Evolutionary conservation across 208 protist genomes (phyloP).

Genomic region (Leishmania amazonensis): DNA sequence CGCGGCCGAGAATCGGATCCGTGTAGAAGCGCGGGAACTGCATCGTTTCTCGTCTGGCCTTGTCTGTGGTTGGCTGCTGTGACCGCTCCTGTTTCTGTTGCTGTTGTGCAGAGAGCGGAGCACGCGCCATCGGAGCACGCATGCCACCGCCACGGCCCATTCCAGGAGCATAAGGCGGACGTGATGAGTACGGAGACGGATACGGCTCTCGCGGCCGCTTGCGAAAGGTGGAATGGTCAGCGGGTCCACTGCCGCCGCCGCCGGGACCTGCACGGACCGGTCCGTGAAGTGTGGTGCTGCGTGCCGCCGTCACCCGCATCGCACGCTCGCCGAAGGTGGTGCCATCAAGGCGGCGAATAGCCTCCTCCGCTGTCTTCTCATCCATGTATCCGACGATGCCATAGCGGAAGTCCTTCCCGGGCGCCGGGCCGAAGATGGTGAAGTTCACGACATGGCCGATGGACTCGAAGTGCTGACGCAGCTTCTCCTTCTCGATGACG

Average conservation of each 20-base stretch:
- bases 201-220: conserved; percentile 36
- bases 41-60: conserved; percentile 43
- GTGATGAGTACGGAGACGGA: not conserved
- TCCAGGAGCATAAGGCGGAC: conserved; percentile 1
- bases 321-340: conserved; percentile 66
- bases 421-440: conserved; percentile 52
- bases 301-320: conserved; percentile 66
- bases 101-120: conserved; percentile 17
- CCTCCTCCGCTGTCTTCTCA: conserved; percentile 68
- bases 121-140: conserved; percentile 13
- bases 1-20: conserved; percentile 70
- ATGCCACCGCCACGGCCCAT: conserved; percentile 16
- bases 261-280: conserved; percentile 24
- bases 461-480: conserved; percentile 87
- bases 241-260: conserved; percentile 26
- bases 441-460: conserved; percentile 85
- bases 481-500: conserved; percentile 46
- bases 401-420: conserved; percentile 76
- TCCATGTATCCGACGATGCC: conserved; percentile 87
- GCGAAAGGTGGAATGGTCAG: conserved; percentile 25
- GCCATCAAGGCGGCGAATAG: conserved; percentile 75
- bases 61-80: conserved; percentile 17
- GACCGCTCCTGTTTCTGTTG: conserved; percentile 2
- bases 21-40: conserved; percentile 54
- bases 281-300: conserved; percentile 24